These are phyloP conservation scores for Bipolaris cookei DNA, from an alignment of 2,329 filamentous ascomycete genomes.

Conservation along the genomic window DNA sequence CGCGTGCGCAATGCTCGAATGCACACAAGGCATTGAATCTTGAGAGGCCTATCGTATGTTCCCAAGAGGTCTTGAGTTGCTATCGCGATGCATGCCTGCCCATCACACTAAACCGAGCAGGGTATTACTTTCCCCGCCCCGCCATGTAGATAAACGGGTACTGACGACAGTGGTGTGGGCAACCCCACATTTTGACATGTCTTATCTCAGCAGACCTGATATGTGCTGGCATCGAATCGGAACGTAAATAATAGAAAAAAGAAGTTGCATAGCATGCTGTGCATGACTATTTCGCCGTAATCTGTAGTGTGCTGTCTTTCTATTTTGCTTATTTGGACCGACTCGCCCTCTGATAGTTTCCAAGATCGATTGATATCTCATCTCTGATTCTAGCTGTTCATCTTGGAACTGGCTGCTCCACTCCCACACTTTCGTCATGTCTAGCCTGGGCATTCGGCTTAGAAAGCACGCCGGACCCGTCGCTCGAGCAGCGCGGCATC, in stretches of 20 bases:
- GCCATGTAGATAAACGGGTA: slow-evolving; percentile 12
- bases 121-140: slow-evolving; percentile 30
- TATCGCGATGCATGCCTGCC: slow-evolving; percentile 10
- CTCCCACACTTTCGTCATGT: slow-evolving; percentile 10
- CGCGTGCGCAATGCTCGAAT: neutral
- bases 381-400: neutral
- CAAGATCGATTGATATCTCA: neutral
- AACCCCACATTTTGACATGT: slow-evolving; percentile 24
- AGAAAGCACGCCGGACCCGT: slow-evolving; percentile 25
- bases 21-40: neutral
- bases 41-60: neutral
- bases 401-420: neutral
- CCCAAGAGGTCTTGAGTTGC: slow-evolving; percentile 9
- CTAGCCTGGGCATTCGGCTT: slow-evolving; percentile 12
- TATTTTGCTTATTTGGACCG: neutral
- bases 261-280: slow-evolving; percentile 14
- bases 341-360: neutral
- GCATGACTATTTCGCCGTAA: slow-evolving; percentile 4
- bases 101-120: slow-evolving; percentile 26
- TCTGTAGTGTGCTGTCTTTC: neutral
- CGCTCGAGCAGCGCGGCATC: slow-evolving; percentile 25
- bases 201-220: slow-evolving; percentile 20
- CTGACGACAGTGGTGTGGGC: slow-evolving; percentile 19
- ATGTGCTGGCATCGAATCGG: neutral
- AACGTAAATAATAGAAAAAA: slow-evolving; percentile 4